Evolutionary conservation across 352 stramenopile genomes (phyloP).

Genomic region (Globisporangium canariense): DNA sequence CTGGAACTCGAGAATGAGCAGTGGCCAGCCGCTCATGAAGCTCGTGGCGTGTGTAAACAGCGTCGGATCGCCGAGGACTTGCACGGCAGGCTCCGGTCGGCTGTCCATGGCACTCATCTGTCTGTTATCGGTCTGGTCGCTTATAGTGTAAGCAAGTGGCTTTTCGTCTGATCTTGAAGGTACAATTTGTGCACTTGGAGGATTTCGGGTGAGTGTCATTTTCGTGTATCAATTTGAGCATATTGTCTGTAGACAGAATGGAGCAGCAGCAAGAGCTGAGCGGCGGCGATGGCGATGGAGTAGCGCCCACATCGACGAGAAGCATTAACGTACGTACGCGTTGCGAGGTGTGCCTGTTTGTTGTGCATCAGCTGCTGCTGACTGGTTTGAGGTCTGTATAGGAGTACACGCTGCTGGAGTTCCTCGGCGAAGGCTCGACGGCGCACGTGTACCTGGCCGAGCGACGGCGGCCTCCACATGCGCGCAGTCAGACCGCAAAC

Average conservation of each 20-base stretch:
- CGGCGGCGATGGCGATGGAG: background rate
- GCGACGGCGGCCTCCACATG: background rate
- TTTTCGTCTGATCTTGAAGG: too few species aligned
- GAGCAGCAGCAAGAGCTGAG: background rate
- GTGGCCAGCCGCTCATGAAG: background rate
- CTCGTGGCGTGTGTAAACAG: background rate
- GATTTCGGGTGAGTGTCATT: too few species aligned
- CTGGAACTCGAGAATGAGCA: background rate
- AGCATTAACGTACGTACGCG: conserved; percentile 16
- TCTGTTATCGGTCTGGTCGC: background rate
- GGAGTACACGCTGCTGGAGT: conserved; percentile 71
- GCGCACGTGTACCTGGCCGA: conserved; percentile 75
- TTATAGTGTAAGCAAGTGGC: too few species aligned
- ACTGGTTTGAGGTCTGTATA: conserved; percentile 7
- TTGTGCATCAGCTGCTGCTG: background rate
- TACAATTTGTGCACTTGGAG: too few species aligned
- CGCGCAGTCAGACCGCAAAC: background rate
- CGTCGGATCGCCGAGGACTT: background rate
- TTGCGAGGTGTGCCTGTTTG: background rate
- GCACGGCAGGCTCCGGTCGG: background rate
- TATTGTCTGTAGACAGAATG: background rate
- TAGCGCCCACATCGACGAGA: background rate
- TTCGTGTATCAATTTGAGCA: too few species aligned
- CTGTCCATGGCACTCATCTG: background rate
- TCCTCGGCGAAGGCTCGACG: conserved; percentile 71